Conservation (phyloP, 495 filamentous ascomycete genomes). For the Hypoxylon intermedium region DNA sequence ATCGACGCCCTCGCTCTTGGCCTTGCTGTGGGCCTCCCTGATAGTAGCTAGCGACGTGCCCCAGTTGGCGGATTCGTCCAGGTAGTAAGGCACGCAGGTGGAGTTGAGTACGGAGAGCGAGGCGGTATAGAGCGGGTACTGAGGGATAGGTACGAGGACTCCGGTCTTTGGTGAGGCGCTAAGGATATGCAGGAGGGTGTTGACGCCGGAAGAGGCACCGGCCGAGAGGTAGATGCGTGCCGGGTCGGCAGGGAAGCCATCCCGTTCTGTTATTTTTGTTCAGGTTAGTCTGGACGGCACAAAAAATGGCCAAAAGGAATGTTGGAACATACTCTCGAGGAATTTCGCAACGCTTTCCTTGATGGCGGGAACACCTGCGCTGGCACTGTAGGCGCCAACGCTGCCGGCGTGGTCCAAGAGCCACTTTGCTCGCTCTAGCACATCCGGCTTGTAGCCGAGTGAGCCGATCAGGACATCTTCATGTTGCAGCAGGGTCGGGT, state of each 20-base stretch:
- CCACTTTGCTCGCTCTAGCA: conserved; percentile 79
- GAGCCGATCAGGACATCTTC: conserved; percentile 70
- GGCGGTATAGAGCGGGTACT: conserved; percentile 97
- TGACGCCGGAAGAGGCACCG: conserved; percentile 93
- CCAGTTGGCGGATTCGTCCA: conserved; percentile 87
- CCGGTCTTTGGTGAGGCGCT: conserved; percentile 80
- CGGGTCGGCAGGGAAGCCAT: conserved; percentile 82
- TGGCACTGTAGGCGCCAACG: conserved; percentile 95
- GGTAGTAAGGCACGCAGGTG: conserved; percentile 86
- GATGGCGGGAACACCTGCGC: conserved; percentile 83
- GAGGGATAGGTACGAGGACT: conserved; percentile 92
- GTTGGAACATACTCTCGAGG: conserved; percentile 73
- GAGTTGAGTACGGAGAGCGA: conserved; percentile 87
- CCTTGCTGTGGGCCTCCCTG: conserved; percentile 69
- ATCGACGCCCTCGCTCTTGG: conserved; percentile 76
- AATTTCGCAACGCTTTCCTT: conserved; percentile 89
- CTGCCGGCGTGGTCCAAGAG: conserved; percentile 83
- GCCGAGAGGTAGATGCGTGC: conserved; percentile 83
- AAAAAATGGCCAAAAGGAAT: background rate
- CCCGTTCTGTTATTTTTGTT: conserved; percentile 63
- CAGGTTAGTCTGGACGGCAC: conserved; percentile 4
- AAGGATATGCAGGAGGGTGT: conserved; percentile 88
- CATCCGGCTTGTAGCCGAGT: conserved; percentile 85
- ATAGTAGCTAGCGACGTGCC: conserved; percentile 84
- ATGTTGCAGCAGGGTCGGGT: conserved; percentile 81